These are phyloP conservation scores for Trichoderma sp. DNA, from an alignment of 2,329 filamentous ascomycete species.

Conservation along the genomic window DNA sequence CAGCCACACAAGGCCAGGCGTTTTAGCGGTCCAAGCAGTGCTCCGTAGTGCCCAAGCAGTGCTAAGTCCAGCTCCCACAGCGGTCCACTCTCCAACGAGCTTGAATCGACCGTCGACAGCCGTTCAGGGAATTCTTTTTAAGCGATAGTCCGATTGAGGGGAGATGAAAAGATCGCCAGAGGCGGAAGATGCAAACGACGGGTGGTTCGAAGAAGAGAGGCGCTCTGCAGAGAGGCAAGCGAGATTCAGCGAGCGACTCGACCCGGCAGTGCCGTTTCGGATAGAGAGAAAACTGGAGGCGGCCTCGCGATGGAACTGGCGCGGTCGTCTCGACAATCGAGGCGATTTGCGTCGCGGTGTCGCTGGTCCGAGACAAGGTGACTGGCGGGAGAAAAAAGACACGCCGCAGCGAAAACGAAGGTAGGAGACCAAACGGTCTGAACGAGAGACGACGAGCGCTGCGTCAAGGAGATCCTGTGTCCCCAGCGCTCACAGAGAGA, in stretches of 20 bases:
- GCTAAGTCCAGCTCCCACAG: constrained; percentile 14
- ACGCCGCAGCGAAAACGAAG: constrained; percentile 15
- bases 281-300: constrained; percentile 20
- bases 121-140: neutral
- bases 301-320: constrained; percentile 8
- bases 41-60: constrained; percentile 4
- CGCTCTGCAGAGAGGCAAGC: constrained; percentile 9
- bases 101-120: neutral
- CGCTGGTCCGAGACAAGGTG: neutral
- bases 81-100: constrained; percentile 13
- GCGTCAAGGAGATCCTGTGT: neutral
- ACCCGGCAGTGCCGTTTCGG: constrained; percentile 23
- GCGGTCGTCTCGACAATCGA: neutral
- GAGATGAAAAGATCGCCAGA: neutral
- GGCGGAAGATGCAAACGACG: neutral
- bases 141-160: neutral
- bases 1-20: constrained; percentile 15
- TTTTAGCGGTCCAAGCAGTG: constrained; percentile 6
- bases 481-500: constrained; percentile 21
- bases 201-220: neutral
- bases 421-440: constrained; percentile 4
- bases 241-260: constrained; percentile 24
- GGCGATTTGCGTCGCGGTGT: neutral
- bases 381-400: neutral
- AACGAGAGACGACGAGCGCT: constrained; percentile 25